phyloP scores from a whole-genome alignment of 2,329 filamentous ascomycete species.

The Fusarium keratoplasticum region DNA sequence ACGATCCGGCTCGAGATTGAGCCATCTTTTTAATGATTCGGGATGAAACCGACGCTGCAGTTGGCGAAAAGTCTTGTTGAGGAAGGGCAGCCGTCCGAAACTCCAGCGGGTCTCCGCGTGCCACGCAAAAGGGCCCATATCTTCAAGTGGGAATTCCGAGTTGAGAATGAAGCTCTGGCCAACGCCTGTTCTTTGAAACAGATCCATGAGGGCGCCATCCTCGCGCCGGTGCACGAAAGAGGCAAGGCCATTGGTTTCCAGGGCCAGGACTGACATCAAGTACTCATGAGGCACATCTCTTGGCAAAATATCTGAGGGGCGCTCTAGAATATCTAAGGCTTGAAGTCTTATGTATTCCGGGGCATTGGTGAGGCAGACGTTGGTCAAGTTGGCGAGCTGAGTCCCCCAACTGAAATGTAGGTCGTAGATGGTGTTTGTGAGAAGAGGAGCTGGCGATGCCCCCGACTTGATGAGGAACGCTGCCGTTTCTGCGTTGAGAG shows the following conservation, averaged over 20 bases:
- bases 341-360: not conserved
- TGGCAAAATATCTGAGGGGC: too few relatives aligned
- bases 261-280: not conserved
- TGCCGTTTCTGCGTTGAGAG: not conserved
- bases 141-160: not conserved
- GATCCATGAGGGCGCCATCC: not conserved
- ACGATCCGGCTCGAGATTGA: constrained; percentile 16
- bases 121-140: not conserved
- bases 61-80: not conserved
- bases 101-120: too few relatives aligned
- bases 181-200: not conserved
- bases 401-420: not conserved
- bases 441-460: not conserved
- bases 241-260: not conserved
- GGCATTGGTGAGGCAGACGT: not conserved
- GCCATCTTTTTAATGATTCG: not conserved
- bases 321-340: not conserved
- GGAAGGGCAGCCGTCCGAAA: not conserved
- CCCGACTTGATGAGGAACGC: not conserved
- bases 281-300: not conserved
- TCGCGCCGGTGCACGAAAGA: not conserved
- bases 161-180: not conserved
- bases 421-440: not conserved
- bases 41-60: not conserved
- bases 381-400: not conserved